Evolutionary conservation across 2,329 filamentous ascomycete genomes (phyloP).

Genomic region (Diplodia scrobiculata): DNA sequence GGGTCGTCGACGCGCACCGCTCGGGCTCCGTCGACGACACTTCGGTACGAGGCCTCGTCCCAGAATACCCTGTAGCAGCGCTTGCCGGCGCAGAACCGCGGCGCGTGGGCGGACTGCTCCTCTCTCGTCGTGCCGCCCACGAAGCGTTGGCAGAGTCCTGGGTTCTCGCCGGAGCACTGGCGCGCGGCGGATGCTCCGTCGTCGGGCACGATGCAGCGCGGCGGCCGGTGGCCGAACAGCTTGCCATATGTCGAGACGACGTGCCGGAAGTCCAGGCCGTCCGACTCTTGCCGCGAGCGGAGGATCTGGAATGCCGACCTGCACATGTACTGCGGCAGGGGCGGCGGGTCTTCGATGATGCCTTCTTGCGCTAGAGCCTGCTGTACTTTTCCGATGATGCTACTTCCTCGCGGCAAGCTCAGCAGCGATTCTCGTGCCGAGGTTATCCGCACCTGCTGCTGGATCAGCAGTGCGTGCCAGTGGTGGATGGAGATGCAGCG

Average conservation of each 20-base stretch:
- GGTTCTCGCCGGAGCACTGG: background rate
- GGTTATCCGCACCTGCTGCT: background rate
- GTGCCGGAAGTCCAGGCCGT: background rate
- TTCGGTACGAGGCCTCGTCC: background rate
- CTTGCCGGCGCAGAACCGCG: too few species aligned
- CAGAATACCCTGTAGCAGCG: background rate
- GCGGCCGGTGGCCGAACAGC: background rate
- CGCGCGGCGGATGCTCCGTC: background rate
- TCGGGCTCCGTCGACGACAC: background rate
- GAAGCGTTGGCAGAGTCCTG: background rate
- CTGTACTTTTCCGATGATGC: background rate
- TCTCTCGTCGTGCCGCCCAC: background rate
- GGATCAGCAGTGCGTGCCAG: background rate
- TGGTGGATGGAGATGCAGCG: background rate
- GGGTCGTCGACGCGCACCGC: too few species aligned
- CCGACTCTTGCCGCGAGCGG: background rate
- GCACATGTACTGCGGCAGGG: background rate
- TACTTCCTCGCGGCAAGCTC: background rate
- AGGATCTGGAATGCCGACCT: background rate
- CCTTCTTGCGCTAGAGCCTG: background rate
- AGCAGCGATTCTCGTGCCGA: background rate
- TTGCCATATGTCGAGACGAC: background rate
- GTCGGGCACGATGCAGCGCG: background rate
- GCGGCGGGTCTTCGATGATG: background rate
- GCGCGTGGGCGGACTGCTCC: too few species aligned